Percentiles rank a stretch among this genome's conserved stretches.
phyloP scores from a whole-genome alignment of 2,329 filamentous ascomycete species.

The Byssochlamys sp. region DNA sequence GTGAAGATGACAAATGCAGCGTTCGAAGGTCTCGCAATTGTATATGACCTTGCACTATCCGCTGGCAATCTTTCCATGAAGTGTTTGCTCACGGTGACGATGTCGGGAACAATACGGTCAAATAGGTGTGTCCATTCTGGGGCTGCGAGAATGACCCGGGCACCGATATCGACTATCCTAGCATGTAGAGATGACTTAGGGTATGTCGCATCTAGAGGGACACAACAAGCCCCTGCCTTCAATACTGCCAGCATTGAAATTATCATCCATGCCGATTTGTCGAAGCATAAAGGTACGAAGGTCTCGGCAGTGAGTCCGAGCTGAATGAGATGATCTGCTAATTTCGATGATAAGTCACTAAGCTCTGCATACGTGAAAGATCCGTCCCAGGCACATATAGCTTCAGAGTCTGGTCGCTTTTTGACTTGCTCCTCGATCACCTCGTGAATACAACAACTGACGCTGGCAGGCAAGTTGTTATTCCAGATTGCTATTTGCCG shows the following conservation, averaged over 20 bases:
- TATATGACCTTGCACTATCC: conserved; percentile 4
- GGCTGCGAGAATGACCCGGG: conserved; percentile 33
- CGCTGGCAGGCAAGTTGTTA: conserved; percentile 10
- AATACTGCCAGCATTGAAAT: conserved; percentile 22
- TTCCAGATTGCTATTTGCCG: conserved; percentile 23
- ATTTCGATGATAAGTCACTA: conserved; percentile 20
- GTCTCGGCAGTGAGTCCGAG: conserved; percentile 18
- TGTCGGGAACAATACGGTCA: conserved; percentile 33
- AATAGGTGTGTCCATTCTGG: conserved; percentile 28
- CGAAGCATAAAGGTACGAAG: conserved; percentile 17
- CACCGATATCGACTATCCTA: conserved; percentile 29
- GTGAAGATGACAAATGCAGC: conserved; percentile 28
- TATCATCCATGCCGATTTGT: conserved; percentile 21
- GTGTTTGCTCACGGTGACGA: conserved; percentile 24
- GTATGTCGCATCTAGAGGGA: conserved; percentile 26
- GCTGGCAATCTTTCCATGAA: conserved; percentile 26
- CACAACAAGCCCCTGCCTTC: conserved; percentile 22
- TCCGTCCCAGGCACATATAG: conserved; percentile 22
- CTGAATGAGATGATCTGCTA: conserved; percentile 21
- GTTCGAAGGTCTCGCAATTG: conserved; percentile 8
- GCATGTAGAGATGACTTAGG: conserved; percentile 25
- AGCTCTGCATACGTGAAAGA: conserved; percentile 23
- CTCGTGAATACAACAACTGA: conserved; percentile 21
- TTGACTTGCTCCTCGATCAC: conserved; percentile 16
- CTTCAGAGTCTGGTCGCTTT: conserved; percentile 14